Percentiles rank a stretch among this genome's conserved stretches.
phyloP scores from a whole-genome alignment of 2,329 filamentous ascomycete genomes.

The Sporothrix pseudoabietina region DNA sequence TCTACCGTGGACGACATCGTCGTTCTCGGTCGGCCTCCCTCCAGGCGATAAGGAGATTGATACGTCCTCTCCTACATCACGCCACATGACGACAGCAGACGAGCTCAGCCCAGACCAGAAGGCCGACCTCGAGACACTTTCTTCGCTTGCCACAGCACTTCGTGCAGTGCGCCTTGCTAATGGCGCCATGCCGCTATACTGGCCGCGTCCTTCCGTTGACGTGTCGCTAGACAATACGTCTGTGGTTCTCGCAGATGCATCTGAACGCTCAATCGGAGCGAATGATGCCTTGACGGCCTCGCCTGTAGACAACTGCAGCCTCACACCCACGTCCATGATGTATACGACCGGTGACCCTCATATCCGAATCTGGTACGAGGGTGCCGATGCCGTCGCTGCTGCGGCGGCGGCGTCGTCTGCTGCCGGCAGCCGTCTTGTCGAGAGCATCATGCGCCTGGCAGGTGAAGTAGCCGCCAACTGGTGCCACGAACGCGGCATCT shows the following conservation, averaged over 20 bases:
- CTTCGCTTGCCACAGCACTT: conserved; percentile 52
- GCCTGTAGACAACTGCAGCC: no score
- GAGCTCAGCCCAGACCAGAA: conserved; percentile 49
- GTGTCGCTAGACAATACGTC: conserved; percentile 48
- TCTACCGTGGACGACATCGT: conserved; percentile 20
- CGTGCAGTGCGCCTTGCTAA: conserved; percentile 48
- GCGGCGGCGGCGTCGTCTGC: background rate
- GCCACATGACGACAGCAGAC: conserved; percentile 46
- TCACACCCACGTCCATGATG: conserved; percentile 34
- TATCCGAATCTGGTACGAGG: conserved; percentile 48
- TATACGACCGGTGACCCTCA: conserved; percentile 52
- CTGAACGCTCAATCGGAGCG: background rate
- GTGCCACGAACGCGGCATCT: conserved; percentile 60
- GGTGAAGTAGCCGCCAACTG: conserved; percentile 64
- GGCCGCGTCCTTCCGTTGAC: conserved; percentile 47
- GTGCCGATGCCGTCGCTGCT: conserved; percentile 19
- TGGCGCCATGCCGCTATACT: conserved; percentile 55
- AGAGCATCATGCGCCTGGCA: conserved; percentile 61
- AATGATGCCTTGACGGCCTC: background rate
- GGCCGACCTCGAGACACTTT: conserved; percentile 52
- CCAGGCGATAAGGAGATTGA: conserved; percentile 29
- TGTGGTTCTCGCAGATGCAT: background rate
- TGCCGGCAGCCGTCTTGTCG: conserved; percentile 46
- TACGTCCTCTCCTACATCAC: conserved; percentile 32
- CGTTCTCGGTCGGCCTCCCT: conserved; percentile 43